phyloP scores from a whole-genome alignment of 441 rosid genomes.

The Kokia cookei region DNA sequence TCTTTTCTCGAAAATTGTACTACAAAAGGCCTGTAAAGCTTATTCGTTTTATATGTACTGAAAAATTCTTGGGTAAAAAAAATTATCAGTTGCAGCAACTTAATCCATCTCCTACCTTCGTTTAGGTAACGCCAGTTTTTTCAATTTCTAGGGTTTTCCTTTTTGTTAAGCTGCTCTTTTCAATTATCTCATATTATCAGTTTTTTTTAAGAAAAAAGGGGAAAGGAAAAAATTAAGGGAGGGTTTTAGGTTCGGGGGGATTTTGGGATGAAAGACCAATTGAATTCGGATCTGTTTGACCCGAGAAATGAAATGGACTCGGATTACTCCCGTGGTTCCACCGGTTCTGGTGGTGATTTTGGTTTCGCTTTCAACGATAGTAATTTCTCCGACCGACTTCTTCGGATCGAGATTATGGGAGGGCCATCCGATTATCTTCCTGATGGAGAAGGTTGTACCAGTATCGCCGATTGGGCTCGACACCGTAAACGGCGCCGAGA shows the following conservation, averaged over 20 bases:
- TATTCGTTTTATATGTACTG: neutral
- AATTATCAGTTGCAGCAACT: neutral
- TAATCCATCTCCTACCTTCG: neutral
- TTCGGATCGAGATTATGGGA: conserved; percentile 88
- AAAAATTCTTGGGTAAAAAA: neutral
- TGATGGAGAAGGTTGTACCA: conserved; percentile 63
- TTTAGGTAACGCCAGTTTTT: neutral
- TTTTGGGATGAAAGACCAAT: conserved; percentile 34
- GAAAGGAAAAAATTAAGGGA: neutral
- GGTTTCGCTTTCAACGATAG: conserved; percentile 90
- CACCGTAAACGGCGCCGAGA: conserved; percentile 81
- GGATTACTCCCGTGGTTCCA: conserved; percentile 31
- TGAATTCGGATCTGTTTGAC: conserved; percentile 75
- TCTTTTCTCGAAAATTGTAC: neutral
- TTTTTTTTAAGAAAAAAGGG: neutral
- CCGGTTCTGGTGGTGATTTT: conserved; percentile 55
- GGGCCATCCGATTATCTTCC: conserved; percentile 41
- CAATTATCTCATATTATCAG: neutral
- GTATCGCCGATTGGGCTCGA: conserved; percentile 86
- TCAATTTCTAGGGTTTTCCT: neutral
- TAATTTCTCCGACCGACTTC: conserved; percentile 85
- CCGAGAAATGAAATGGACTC: conserved; percentile 76
- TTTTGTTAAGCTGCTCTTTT: neutral
- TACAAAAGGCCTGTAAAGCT: neutral
- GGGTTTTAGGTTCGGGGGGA: neutral